These are phyloP conservation scores for Rhododendron griersonianum DNA, from an alignment of 148 eudicot genomes.

Conservation along the genomic window DNA sequence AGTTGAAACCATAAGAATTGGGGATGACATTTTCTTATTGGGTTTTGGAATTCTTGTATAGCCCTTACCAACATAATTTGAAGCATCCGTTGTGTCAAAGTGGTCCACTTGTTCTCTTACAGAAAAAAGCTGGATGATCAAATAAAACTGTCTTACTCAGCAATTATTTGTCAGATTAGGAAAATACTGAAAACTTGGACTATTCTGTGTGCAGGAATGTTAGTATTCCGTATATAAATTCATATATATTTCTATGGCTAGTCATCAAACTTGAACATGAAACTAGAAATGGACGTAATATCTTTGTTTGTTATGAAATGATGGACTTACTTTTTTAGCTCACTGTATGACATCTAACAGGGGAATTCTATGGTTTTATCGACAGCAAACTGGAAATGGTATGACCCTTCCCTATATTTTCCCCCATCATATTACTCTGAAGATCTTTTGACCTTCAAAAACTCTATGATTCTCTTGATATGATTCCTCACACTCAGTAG, in stretches of 20 bases:
- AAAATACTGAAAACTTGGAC: neutral
- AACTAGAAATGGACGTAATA: neutral
- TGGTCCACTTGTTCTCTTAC: neutral
- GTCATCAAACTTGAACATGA: neutral
- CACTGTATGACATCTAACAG: constrained; percentile 40
- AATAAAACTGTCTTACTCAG: neutral
- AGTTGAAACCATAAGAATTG: neutral
- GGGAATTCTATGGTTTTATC: constrained; percentile 75
- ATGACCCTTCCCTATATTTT: constrained; percentile 23
- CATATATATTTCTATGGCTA: neutral
- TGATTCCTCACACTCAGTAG: neutral
- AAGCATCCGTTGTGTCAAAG: neutral
- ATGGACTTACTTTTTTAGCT: constrained; percentile 6
- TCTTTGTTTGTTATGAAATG: neutral
- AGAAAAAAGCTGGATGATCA: neutral
- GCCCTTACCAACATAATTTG: neutral
- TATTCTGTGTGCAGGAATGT: neutral
- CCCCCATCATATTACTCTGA: neutral
- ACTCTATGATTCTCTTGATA: neutral
- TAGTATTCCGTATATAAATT: neutral
- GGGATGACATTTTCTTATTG: neutral
- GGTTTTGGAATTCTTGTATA: neutral
- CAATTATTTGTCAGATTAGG: neutral
- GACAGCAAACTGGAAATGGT: constrained; percentile 82
- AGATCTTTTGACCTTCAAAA: neutral